Evolutionary conservation across 345 rosid species (phyloP).

Genomic region (Chamaenerion angustifolium): DNA sequence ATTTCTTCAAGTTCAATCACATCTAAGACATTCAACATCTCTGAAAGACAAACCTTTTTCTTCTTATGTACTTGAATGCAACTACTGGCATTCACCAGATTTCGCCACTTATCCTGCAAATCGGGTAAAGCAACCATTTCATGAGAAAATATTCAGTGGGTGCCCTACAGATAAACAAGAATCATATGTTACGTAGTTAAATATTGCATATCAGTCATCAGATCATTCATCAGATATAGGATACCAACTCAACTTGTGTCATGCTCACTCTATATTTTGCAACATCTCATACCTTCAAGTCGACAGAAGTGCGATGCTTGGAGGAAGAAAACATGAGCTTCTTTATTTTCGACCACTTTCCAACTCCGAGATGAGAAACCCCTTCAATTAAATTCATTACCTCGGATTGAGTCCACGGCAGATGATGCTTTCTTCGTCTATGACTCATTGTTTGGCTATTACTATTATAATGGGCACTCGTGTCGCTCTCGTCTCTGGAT

Average conservation of each 20-base stretch:
- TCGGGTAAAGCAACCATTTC: neutral
- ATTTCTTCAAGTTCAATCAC: neutral
- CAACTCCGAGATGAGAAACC: slow-evolving; percentile 19
- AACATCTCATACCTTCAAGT: slow-evolving; percentile 21
- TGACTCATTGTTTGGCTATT: slow-evolving; percentile 8
- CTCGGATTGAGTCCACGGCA: slow-evolving; percentile 22
- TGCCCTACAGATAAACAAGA: no score
- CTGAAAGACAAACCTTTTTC: slow-evolving; percentile 10
- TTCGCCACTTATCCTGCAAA: slow-evolving; percentile 29
- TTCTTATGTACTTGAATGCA: slow-evolving; percentile 9
- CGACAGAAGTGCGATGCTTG: slow-evolving; percentile 20
- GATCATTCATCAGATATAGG: no score
- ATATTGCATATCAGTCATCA: no score
- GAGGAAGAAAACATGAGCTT: slow-evolving; percentile 16
- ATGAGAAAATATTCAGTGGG: neutral
- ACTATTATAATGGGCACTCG: neutral
- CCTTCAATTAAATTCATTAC: slow-evolving; percentile 22
- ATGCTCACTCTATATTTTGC: no score
- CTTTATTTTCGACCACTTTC: slow-evolving; percentile 28
- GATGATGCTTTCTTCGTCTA: slow-evolving; percentile 15
- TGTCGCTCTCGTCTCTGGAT: no score
- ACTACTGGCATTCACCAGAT: slow-evolving; percentile 19
- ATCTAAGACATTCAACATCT: neutral
- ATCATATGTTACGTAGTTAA: no score
- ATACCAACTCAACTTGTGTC: no score